Evolutionary conservation across 176 grass and related monocot genomes (phyloP), one percentile per base, ranked within the genome.

Genomic region (Themeda triandra): DNA sequence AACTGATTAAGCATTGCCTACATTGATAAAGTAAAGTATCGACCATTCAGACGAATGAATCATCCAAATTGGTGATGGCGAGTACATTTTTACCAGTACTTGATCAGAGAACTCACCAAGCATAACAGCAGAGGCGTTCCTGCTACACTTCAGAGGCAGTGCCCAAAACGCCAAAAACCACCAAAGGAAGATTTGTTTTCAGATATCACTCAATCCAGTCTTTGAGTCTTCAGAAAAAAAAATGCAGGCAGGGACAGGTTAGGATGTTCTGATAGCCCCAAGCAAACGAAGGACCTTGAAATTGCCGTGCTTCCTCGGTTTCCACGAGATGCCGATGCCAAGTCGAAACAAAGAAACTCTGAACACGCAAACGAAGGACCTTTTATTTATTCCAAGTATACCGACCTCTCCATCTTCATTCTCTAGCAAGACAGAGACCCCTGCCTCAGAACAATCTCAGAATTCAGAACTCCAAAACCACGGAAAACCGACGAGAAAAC

Each of bases 271-370:
- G 46, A 78, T 39, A 39, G 33, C 29, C 49, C 82, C 31, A 71
- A 51, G 42, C 19, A 35, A 72, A 48, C 46, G 46, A 51, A 82
- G 37, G 46, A 56, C 59, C 75, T 71, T 85, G 77, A 42, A 32
- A 64, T 48, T 81, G 71, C 40, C 79, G 83, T 82, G 88, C 66
- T 78, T 86, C 77, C 58, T 63, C 82, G 56, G 27, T 86, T 82
- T 78, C 37, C 71, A 70, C 84, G 33, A 83, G 84, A 79, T 83
- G 68, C 31, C 19, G 39, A 54, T 60, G 44, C 60, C 75, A 53
- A 65, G 69, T 40, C 63, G 30, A 41, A 80, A 80, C 56, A 74
- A 41, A 69, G 21, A 71, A 91, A 70, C 21, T 69, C 75, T 35
- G 21, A 49, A 66, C 68, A 87, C 68, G 40, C 60, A 60, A 69